phyloP scores from a whole-genome alignment of 345 rosid genomes.

The Cardamine resedifolia region DNA sequence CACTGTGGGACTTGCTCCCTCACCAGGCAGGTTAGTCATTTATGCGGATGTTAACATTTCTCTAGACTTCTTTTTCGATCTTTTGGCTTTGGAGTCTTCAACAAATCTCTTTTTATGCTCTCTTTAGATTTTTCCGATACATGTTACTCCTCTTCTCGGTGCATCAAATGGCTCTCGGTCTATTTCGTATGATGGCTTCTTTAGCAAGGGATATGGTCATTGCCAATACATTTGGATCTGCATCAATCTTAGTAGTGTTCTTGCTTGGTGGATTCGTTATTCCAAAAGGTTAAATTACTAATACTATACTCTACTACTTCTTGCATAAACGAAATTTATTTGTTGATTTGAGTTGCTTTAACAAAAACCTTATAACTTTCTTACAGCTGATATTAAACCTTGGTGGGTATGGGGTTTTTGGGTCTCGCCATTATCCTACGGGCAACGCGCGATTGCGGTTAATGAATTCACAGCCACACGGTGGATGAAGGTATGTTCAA shows the following conservation, averaged over 20 bases:
- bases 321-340: neutral
- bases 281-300: slow-evolving; percentile 57
- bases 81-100: neutral
- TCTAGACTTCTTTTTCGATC: neutral
- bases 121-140: slow-evolving; percentile 72
- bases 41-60: neutral
- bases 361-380: neutral
- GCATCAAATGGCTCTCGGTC: slow-evolving; percentile 94
- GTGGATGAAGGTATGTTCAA: slow-evolving; percentile 63
- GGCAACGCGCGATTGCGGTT: slow-evolving; percentile 71
- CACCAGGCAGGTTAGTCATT: slow-evolving; percentile 65
- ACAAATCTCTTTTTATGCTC: slow-evolving; percentile 1
- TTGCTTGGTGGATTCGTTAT: slow-evolving; percentile 88
- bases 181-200: slow-evolving; percentile 76
- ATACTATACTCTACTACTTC: neutral
- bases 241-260: slow-evolving; percentile 57
- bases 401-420: slow-evolving; percentile 98
- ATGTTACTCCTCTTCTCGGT: slow-evolving; percentile 68
- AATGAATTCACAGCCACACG: slow-evolving; percentile 81
- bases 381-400: slow-evolving; percentile 64
- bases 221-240: slow-evolving; percentile 87
- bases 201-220: slow-evolving; percentile 83
- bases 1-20: slow-evolving; percentile 81
- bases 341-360: neutral
- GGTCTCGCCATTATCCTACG: slow-evolving; percentile 85